Evolutionary conservation across 1,284 basidiomycete species (phyloP), one percentile per base, ranked within the genome.

Genomic region (Papiliotrema laurentii): DNA sequence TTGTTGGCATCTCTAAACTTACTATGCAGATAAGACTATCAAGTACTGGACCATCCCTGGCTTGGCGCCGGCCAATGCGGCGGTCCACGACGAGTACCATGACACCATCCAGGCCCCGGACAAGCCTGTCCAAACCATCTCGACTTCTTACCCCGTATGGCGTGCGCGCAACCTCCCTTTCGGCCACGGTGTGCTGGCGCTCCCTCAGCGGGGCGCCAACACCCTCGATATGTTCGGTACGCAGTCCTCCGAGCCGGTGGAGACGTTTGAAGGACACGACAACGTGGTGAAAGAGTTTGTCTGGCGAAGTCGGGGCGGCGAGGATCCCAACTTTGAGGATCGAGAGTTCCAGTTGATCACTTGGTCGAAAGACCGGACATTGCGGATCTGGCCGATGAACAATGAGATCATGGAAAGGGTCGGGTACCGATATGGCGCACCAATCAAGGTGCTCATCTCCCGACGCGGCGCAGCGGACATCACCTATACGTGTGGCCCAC

Each of bases 221-320:
- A 80, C 82, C 0, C 77, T 97, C 21, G 87, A 91, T 68, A 87
- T 98, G 85, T 97, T 84, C 77, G 73, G 75, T 35, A 68, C 66
- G 10, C 55, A 59, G 19, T 58, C 58, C 4, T 51, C 57, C 18
- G 36, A 43, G 6, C 66, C 68, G 3, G 82, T 91, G 7, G 82
- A 87, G 51, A 77, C 79, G 3, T 97, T 96, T 58, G 86, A 87
- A 55, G 93, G 92, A 0, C 91, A 96, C 68, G 81, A 82, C 0
- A 92, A 96, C 62, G 88, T 92, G 4, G 94, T 97, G 31, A 97
- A 97, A 63, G 94, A 99, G 73, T 99, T 96, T 64, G 92, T 99
- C 2, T 97, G 96, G 92, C 78, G 96, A 50, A 83, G 81, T 0
- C 66, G 77, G 43, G 81, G 81, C 38, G 77, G 76, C 0, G 60